Evolutionary conservation across 2,329 filamentous ascomycete genomes (phyloP), one percentile per base, ranked within the genome.

Genomic region (Alternaria triticina): DNA sequence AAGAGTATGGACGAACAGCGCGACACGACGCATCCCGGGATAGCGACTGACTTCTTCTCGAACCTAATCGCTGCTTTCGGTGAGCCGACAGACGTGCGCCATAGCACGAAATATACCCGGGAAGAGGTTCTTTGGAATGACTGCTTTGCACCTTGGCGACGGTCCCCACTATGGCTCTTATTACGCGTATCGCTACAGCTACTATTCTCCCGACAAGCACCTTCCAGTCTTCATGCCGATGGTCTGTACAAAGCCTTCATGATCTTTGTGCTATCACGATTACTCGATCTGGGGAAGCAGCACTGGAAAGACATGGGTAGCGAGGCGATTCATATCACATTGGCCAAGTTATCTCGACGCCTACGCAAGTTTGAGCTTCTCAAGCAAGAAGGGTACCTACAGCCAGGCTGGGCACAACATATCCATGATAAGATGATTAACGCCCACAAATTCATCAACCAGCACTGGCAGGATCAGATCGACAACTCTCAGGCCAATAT

Each of bases 101-200:
- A 78, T 0, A 79, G 89, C n/a, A 76, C 65, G 46, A 89, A 89
- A 61, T 78, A 84, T 28, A 86, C 84, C 1, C 83, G 85, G 2
- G 86, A 89, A 43, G 86, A 89, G 13, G 81, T 88, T 1, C 59
- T 86, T 10, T 88, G 83, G 81, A 59, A 66, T 0, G 50, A 81
- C 2, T 67, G 62, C 13, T 63, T 62, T 1, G 45, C 56, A 1
- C 84, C 84, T 0, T 89, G 86, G 87, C 77, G 82, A 11, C 74
- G 84, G 47, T 88, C 86, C 12, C 78, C 86, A 0, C 61, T 85
- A 0, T 90, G 86, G 86, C 77, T 89, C 0, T 76, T 88, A 0
- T 58, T 89, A 3, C 84, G 87, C 1, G 85, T 88, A 0, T 72
- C 80, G 0, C 63, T 88, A 3, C 86, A 89, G 55, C 71, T 77